Base-by-base conservation (phyloP, 2,329 filamentous ascomycete genomes). In the Ceratocystiopsis brevicomis region DNA sequence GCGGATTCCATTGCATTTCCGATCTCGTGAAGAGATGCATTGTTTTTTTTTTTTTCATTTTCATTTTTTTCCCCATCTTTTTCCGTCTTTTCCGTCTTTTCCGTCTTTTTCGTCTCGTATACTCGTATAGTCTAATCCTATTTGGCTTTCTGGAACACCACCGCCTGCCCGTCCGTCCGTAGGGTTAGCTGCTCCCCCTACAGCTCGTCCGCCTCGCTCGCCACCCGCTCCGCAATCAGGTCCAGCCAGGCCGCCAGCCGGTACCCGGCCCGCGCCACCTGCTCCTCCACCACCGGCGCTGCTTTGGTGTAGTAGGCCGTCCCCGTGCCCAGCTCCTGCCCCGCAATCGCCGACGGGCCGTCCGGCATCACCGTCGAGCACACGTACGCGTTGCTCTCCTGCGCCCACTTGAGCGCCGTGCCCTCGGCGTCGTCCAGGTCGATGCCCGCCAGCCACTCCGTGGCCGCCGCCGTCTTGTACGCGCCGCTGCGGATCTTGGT, bases 241-340 rank as follows among this genome's bases (percentile, higher is more conserved):
- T 81, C 76, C 47, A 82, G 59, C 74, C 75, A 82, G 17, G 68
- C 68, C 2, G 73, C 79, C 55, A 84, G 65, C 40, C 80, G 68
- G 56, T 74, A 80, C 12, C 80, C 80, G 4, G 75, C 80, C 49
- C 71, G 72, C 9, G 78, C 79, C 47, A 85, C 65, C 54, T 79
- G 73, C 46, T 71, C 54, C 57, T 83, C 74, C 39, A 83, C 64
- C 45, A 77, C 69, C 17, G 69, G 72, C n/a, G 69, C 70, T 3
- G 76, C 77, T 32, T 64, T 66, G 32, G 73, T 64, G 52, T 73
- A 81, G 57, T 83, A 83, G 33, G 68, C 65, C 19, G 34, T 21
- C 25, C 67, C 67, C 19, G 34, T 21, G 25, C 67, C 67, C 19
- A 82, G 62, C 53, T 81, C 76, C 57, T 73, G 62, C 16, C 67